Evolutionary conservation across 306 rosid genomes (phyloP), one percentile per base, ranked within the genome.

Genomic region (Myrica gale): DNA sequence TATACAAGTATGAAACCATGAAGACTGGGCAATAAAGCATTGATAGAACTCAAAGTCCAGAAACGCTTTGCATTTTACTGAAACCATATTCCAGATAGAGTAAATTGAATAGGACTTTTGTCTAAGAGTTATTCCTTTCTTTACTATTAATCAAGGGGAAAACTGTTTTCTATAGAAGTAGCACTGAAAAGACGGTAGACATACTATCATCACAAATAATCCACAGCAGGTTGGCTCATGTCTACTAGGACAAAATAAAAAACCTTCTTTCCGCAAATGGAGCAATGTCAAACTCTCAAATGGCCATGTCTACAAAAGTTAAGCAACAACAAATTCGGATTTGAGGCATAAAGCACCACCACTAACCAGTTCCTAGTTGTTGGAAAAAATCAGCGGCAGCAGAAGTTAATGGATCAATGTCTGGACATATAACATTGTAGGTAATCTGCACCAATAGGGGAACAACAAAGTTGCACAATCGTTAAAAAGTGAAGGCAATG

Each of bases 361-460:
- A 82, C 90, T 91, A 75, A 92, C 98, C 98, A 63, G 96, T 92
- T 75, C 96, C 97, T 51, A 95, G 92, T 88, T 95, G 98, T 76
- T 95, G 98, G 78, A 95, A 92, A 90, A 92, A 95, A 83, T 95
- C 98, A 51, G 97, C 85, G 78, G 96, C 96, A 70, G 97, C 98
- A 73, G 93, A 81, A 37, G 91, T 87, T 77, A 95, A 97, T 79
- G 98, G 98, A 86, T 95, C 96, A 63, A 95, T 89, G 84, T 95
- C 96, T 61, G 98, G 98, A 83, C 98, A 95, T 72, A 95, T 84
- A 68, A 95, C 96, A 57, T 80, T 75, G 82, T 90, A 95, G 55
- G 81, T 84, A 78, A 95, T 83, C 98, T 95, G 96, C 90, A 92
- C 79, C 79, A 82, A 82, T 83, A 46, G 47, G 87, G 43, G 67